These are phyloP conservation scores for Verticillium zaregamsianum DNA, from an alignment of 2,329 filamentous ascomycete genomes.

Conservation along the genomic window DNA sequence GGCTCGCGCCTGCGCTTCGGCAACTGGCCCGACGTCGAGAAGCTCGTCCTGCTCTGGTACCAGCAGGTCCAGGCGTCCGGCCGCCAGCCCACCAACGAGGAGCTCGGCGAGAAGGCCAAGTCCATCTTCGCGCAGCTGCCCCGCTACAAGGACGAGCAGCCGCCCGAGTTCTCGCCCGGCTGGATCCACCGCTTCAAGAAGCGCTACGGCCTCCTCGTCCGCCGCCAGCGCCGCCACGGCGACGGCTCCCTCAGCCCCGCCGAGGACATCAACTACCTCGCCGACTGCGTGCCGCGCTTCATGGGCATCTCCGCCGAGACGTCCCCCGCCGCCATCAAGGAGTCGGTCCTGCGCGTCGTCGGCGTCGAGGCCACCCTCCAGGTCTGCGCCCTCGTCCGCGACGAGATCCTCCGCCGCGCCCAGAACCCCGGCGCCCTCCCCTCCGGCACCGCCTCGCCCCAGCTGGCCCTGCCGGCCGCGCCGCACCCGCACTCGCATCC, in stretches of 20 bases:
- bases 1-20: constrained; percentile 58
- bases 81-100: constrained; percentile 58
- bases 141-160: constrained; percentile 55
- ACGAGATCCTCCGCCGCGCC: constrained; percentile 46
- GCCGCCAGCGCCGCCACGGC: constrained; percentile 50
- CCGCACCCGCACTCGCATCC: constrained; percentile 4
- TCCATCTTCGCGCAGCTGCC: constrained; percentile 53
- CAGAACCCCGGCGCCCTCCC: not conserved
- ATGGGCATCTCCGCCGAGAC: constrained; percentile 56
- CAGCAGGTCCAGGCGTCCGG: constrained; percentile 47
- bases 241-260: constrained; percentile 42
- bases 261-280: constrained; percentile 55
- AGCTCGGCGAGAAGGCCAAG: constrained; percentile 59
- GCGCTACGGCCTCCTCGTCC: constrained; percentile 53
- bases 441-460: not conserved
- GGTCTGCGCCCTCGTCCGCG: constrained; percentile 53
- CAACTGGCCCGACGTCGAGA: constrained; percentile 61
- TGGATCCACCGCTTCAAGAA: constrained; percentile 65
- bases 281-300: constrained; percentile 56
- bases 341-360: constrained; percentile 50
- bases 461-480: not conserved
- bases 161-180: constrained; percentile 59
- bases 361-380: constrained; percentile 51
- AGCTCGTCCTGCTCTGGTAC: constrained; percentile 52
- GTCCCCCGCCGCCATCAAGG: constrained; percentile 55